Evolutionary conservation across 2,329 filamentous ascomycete genomes (phyloP), one percentile per base, ranked within the genome.

Genomic region (Chaetomium sp.): DNA sequence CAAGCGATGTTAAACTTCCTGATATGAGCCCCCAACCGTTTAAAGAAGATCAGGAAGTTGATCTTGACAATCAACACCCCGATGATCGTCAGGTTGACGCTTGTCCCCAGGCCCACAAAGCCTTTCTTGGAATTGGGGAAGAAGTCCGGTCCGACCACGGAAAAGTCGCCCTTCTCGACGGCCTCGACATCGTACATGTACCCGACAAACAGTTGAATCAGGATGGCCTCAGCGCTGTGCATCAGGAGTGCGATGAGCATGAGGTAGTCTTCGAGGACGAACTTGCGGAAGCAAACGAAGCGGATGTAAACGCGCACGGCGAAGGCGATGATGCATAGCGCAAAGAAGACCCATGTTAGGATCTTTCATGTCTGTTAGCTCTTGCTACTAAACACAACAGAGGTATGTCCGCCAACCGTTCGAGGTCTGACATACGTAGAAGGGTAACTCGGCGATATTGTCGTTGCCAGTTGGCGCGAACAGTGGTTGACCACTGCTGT

Each of bases 251-350:
- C 57, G 2, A 58, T 1, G 2, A 64, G 32, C 61, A 65, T 64
- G 8, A 64, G 45, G 8, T 50, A 64, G 48, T 65, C 62, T 12
- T 64, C 64, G 6, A 57, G 0, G 2, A 62, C 19, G 5, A 62
- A 33, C 0, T 57, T 56, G 4, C 53, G 56, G 52, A 64, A 65
- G 46, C 58, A 64, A 9, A 45, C 38, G 7, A 36, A 49, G 4
- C 64, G 55, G 34, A 64, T 57, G 11, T 52, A 55, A 1, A 37
- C 38, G 5, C 62, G 49, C 11, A 44, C 27, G 35, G 6, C 3
- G 36, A 58, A 53, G 19, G 38, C 49, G 8, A 55, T 35, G 14
- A 38, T 14, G 45, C 56, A 58, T 1, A 58, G 34, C 6, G 6
- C 49, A 33, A 55, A 36, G 53, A 40, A 42, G 40, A 45, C 5